These are phyloP conservation scores for Cytospora chrysosperma DNA, from an alignment of 2,329 filamentous ascomycete genomes.

Conservation along the genomic window DNA sequence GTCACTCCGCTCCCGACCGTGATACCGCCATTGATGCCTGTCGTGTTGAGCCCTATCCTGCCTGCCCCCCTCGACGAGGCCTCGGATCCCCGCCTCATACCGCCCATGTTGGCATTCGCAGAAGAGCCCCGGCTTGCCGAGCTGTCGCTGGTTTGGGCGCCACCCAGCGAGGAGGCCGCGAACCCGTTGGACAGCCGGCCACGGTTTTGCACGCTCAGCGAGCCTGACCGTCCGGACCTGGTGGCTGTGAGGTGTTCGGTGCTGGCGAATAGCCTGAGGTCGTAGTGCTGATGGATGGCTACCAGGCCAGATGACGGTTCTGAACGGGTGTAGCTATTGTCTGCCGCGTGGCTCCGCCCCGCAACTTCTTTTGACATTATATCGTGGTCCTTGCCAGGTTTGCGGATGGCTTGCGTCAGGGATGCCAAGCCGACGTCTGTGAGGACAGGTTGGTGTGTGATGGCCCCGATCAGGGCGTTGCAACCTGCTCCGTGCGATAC, in stretches of 20 bases:
- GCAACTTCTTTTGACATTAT: slow-evolving; percentile 26
- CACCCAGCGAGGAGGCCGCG: slow-evolving; percentile 31
- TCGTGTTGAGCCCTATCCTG: slow-evolving; percentile 20
- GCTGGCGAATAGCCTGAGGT: slow-evolving; percentile 71
- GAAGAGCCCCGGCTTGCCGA: slow-evolving; percentile 45
- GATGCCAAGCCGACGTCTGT: slow-evolving; percentile 89
- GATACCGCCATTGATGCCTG: slow-evolving; percentile 35
- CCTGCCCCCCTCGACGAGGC: slow-evolving; percentile 18
- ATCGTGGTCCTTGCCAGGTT: slow-evolving; percentile 39
- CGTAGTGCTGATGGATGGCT: slow-evolving; percentile 62
- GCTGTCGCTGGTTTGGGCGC: slow-evolving; percentile 18
- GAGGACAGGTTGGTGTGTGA: slow-evolving; percentile 87
- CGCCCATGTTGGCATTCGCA: slow-evolving; percentile 41
- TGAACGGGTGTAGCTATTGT: slow-evolving; percentile 19
- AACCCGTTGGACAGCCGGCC: slow-evolving; percentile 42
- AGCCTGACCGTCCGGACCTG: slow-evolving; percentile 22
- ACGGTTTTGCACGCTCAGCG: slow-evolving; percentile 35
- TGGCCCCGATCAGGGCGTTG: slow-evolving; percentile 88
- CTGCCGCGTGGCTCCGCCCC: slow-evolving; percentile 27
- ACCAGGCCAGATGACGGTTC: slow-evolving; percentile 36
- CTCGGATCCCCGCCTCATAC: slow-evolving; percentile 34
- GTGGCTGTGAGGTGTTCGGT: slow-evolving; percentile 66
- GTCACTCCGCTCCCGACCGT: slow-evolving; percentile 41
- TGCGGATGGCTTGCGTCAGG: slow-evolving; percentile 80
- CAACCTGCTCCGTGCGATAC: slow-evolving; percentile 95